Percentiles rank a stretch among this genome's conserved stretches.
Conservation (phyloP, 305 asterid species). For the Plantago lanceolata region DNA sequence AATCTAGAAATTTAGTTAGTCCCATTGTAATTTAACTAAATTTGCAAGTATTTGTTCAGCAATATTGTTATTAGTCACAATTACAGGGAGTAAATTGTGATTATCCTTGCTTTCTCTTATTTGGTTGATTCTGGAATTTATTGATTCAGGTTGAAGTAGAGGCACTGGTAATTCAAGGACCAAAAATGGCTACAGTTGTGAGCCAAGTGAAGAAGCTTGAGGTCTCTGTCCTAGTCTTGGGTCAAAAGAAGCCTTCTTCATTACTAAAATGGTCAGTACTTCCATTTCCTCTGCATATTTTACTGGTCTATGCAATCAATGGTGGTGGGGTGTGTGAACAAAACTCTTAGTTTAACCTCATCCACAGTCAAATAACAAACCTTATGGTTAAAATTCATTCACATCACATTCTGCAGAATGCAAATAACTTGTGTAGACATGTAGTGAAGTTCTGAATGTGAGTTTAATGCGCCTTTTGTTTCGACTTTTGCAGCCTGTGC, state of each 20-base stretch:
- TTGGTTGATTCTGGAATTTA: background rate
- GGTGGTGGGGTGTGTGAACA: too few species aligned
- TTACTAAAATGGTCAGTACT: slow-evolving; percentile 50
- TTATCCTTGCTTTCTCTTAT: background rate
- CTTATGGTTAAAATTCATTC: too few species aligned
- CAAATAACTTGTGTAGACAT: too few species aligned
- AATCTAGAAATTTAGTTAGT: too few species aligned
- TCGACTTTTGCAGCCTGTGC: slow-evolving; percentile 43
- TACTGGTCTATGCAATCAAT: too few species aligned
- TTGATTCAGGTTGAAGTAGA: slow-evolving; percentile 68
- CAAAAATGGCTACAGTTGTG: slow-evolving; percentile 61
- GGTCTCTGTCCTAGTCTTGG: slow-evolving; percentile 77
- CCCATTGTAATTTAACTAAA: too few species aligned
- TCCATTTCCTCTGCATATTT: background rate
- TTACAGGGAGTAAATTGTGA: background rate
- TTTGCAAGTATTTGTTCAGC: too few species aligned
- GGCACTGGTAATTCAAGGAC: slow-evolving; percentile 77
- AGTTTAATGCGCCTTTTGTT: background rate
- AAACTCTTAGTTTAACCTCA: too few species aligned
- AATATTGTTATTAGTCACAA: too few species aligned
- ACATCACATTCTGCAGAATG: too few species aligned
- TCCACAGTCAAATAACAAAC: too few species aligned
- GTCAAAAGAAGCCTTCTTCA: slow-evolving; percentile 62
- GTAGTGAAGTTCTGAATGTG: background rate
- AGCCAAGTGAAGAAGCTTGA: slow-evolving; percentile 91